Base-by-base conservation (phyloP, 495 filamentous ascomycete species). In the Aspergillus sparsus region DNA sequence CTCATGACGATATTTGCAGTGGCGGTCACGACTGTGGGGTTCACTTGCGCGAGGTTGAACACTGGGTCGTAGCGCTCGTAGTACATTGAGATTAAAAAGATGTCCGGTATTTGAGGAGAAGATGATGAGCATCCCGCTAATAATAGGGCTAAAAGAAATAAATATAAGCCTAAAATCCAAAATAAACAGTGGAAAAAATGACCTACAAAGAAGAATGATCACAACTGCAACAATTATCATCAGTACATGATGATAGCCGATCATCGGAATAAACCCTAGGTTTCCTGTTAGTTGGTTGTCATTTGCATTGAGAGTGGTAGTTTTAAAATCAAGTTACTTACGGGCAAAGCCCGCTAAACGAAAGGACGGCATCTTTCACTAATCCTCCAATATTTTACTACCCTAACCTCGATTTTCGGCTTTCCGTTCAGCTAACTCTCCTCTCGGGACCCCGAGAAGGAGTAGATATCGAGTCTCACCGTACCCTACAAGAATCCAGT, bases 201-300 rank as follows among this genome's bases (percentile, higher is more conserved):
- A 80, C 93, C 76, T 80, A 98, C 93, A 98, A 57, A 98, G 83
- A 70, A 98, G 78, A 74, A 98, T 94, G 69, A 98, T 97, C 2
- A 93, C 84, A 47, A 97, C 80, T 39, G 91, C 92, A 67, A 98
- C 96, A 53, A 99, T 77, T 64, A 98, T 89, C 94, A 99, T 98
- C 64, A 99, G 82, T 49, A 97, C 89, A 84, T 99, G 94, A 76
- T 99, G 94, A 76, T 98, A 99, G 62, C 95, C 94, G 61, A 99
- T 86, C 77, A 96, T 91, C 59, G 94, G 93, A 77, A 97, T 82
- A 68, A 93, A 85, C 67, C 91, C 92, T 96, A 65, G 1, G 37
- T 37, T 33, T 11, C 34, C 39, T 57, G 66, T 71, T 49, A 55
- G 61, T 34, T 41, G 13, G 15, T 41, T 45, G 11, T 13, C 12